These are phyloP conservation scores for Fusarium xyrophilum DNA, from an alignment of 2,329 filamentous ascomycete species.

Conservation along the genomic window DNA sequence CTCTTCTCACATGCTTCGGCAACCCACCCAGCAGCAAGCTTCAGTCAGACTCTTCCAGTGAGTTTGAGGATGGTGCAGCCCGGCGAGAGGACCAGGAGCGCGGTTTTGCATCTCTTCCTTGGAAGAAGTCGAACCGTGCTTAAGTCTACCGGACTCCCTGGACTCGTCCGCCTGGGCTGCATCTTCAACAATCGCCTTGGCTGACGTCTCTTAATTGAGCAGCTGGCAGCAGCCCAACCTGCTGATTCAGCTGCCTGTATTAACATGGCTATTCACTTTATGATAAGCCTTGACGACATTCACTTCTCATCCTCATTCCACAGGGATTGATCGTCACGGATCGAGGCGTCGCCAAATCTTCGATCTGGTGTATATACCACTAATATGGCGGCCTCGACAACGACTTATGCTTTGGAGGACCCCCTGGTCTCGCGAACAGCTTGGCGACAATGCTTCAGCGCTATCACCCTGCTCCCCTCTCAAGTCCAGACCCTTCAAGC, in stretches of 20 bases:
- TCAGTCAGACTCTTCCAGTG: conserved; percentile 49
- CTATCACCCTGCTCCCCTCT: conserved; percentile 49
- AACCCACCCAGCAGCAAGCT: conserved; percentile 60
- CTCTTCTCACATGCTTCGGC: conserved; percentile 66
- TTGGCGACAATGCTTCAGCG: conserved; percentile 60
- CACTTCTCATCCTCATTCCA: conserved; percentile 16
- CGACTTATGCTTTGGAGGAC: conserved; percentile 50
- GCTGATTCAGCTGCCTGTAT: conserved; percentile 34
- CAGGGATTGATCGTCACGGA: neutral
- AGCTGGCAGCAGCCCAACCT: conserved; percentile 49
- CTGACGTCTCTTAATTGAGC: conserved; percentile 9
- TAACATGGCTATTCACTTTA: conserved; percentile 4
- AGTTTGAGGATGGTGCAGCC: conserved; percentile 67
- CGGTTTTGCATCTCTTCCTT: conserved; percentile 58
- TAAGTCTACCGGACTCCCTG: conserved; percentile 17
- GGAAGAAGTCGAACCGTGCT: conserved; percentile 43
- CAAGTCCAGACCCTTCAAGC: conserved; percentile 3
- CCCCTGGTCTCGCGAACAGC: conserved; percentile 36
- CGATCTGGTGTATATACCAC: neutral
- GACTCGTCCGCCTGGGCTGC: conserved; percentile 14
- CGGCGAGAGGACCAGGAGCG: conserved; percentile 64
- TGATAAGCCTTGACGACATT: conserved; percentile 19
- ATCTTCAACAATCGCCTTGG: conserved; percentile 44
- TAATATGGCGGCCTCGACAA: conserved; percentile 44
- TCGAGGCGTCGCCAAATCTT: neutral